Evolutionary conservation across 2,329 filamentous ascomycete genomes (phyloP), one percentile per base, ranked within the genome.

Genomic region (Parastagonospora nodorum): DNA sequence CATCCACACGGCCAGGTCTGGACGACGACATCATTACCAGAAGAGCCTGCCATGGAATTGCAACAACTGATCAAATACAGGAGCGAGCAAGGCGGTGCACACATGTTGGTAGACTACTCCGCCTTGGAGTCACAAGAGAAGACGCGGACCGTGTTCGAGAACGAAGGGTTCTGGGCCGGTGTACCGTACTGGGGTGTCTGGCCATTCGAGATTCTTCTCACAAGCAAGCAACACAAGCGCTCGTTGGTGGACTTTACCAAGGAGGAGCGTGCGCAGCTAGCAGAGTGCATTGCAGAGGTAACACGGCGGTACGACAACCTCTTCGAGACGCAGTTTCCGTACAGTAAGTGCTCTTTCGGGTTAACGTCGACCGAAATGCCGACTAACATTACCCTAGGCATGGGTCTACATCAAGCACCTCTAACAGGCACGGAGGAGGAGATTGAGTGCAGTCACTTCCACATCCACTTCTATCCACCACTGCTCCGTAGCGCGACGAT

Each of bases 171-270:
- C 73, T 78, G 96, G 36, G 88, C 92, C 0, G 84, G 97, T 12
- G 96, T 92, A 67, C 94, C 94, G 0, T 99, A 94, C 92, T 99
- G 94, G 94, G 94, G 91, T 0, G 83, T 91, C 14, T 99, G 94
- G 94, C 94, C 94, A 0, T 99, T 97, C 55, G 94, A 99, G 78
- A 88, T 93, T 40, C 88, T 99, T 80, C 83, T 99, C 52, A 80
- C 97, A 28, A 85, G 90, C 54, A 95, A 91, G 77, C 80, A 85
- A 54, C 92, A 97, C 72, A 88, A 92, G 60, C 86, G 92, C 36
- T 88, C 89, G 1, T 81, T 99, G 39, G 86, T 96, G 12, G 93
- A 99, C 71, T 80, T 99, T 32, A 84, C 82, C 42, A 80, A 82
- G 8, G 75, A 81, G 24, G 93, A 97, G 75, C 85, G 87, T 58